Conservation (phyloP, 208 protist genomes). For the Trypanosoma congolense region DNA sequence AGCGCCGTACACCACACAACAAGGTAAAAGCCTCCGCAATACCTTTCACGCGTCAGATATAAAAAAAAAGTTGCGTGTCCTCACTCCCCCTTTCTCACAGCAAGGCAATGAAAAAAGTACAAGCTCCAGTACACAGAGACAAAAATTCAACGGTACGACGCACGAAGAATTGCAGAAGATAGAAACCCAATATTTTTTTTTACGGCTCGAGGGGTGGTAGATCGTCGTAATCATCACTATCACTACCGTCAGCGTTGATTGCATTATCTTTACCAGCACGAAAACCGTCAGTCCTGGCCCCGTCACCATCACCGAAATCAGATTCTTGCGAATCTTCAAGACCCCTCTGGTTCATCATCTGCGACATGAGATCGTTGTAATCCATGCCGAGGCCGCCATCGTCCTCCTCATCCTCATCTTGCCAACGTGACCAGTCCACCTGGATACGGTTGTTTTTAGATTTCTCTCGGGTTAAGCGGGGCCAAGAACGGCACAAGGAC, state of each 20-base stretch:
- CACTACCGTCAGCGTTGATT: not conserved
- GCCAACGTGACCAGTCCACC: slow-evolving; percentile 85
- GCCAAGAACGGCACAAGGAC: slow-evolving; percentile 46
- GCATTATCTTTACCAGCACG: not conserved
- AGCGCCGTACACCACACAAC: too few relatives aligned
- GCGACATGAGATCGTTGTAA: slow-evolving; percentile 27
- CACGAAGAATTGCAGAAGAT: too few relatives aligned
- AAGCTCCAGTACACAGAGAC: too few relatives aligned
- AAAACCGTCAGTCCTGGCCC: not conserved
- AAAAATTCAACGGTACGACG: too few relatives aligned
- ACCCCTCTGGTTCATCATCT: slow-evolving; percentile 22
- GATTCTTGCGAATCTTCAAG: too few relatives aligned
- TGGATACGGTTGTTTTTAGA: slow-evolving; percentile 61
- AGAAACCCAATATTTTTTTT: too few relatives aligned
- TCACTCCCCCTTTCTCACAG: too few relatives aligned
- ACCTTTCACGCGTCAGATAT: too few relatives aligned
- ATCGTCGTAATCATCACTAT: slow-evolving; percentile 26
- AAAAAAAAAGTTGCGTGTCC: too few relatives aligned
- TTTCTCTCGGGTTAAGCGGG: slow-evolving; percentile 65
- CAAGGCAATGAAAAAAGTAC: too few relatives aligned
- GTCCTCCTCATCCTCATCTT: slow-evolving; percentile 66
- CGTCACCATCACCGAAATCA: slow-evolving; percentile 13
- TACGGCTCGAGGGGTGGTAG: slow-evolving; percentile 30
- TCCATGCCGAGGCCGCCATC: slow-evolving; percentile 26
- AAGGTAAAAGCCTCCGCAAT: too few relatives aligned